Conservation (phyloP, 352 stramenopile genomes). For the Pythium chondricola region DNA sequence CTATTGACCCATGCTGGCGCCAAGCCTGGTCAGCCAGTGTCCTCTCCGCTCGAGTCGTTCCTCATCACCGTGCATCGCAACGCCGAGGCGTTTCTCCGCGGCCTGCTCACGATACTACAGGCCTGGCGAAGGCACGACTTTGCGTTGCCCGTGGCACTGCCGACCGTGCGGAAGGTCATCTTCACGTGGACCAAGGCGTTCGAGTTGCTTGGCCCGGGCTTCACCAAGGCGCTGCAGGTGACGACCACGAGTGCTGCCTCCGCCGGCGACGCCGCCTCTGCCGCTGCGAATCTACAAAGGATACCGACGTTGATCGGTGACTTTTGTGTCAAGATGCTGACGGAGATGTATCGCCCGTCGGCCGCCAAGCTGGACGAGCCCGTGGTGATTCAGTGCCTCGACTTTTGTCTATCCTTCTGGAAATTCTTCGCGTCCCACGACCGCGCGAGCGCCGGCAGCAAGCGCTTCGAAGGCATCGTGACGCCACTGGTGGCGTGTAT, state of each 20-base stretch:
- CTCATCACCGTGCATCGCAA: conserved; percentile 65
- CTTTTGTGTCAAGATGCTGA: conserved; percentile 52
- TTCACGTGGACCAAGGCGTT: conserved; percentile 75
- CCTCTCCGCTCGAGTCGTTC: conserved; percentile 56
- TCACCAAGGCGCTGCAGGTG: conserved; percentile 21
- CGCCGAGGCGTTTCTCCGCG: conserved; percentile 65
- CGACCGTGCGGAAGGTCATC: conserved; percentile 66
- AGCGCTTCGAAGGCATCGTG: conserved; percentile 47
- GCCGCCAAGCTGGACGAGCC: conserved; percentile 33
- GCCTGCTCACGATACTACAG: conserved; percentile 62
- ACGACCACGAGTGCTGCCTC: background rate
- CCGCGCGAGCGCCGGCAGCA: conserved; percentile 39
- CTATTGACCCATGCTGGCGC: conserved; percentile 46
- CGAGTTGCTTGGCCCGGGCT: conserved; percentile 37
- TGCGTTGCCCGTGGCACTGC: conserved; percentile 36
- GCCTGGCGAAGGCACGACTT: conserved; percentile 62
- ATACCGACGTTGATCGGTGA: conserved; percentile 68
- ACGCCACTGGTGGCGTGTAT: conserved; percentile 53
- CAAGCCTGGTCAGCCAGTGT: conserved; percentile 35
- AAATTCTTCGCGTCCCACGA: conserved; percentile 54
- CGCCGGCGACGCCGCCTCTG: conserved; percentile 14
- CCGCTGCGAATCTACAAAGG: conserved; percentile 42
- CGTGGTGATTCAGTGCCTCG: conserved; percentile 54
- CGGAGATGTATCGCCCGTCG: conserved; percentile 33
- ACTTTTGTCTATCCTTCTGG: conserved; percentile 73